Conservation (phyloP, 2,329 filamentous ascomycete species). For the Knufia fluminis region DNA sequence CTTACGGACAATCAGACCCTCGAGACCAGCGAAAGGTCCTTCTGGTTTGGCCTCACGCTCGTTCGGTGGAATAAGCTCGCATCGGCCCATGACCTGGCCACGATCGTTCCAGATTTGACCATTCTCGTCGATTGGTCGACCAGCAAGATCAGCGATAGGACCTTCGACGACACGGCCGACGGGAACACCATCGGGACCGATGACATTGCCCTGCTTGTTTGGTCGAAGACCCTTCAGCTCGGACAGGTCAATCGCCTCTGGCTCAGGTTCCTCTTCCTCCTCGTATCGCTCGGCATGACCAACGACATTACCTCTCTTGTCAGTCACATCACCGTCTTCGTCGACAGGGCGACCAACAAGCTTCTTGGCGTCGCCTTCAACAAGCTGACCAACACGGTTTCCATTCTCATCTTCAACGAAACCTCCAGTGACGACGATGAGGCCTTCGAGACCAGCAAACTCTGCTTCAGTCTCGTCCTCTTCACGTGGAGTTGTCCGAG, state of each 20-base stretch:
- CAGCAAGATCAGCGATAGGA: conserved; percentile 47
- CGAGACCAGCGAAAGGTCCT: conserved; percentile 49
- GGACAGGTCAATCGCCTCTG: conserved; percentile 42
- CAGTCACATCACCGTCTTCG: conserved; percentile 54
- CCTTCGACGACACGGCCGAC: conserved; percentile 49
- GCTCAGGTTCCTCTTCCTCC: conserved; percentile 41
- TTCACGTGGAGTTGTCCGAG: conserved; percentile 37
- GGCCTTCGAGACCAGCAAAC: conserved; percentile 38
- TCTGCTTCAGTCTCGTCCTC: conserved; percentile 32
- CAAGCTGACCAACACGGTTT: conserved; percentile 41
- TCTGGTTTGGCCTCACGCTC: conserved; percentile 48
- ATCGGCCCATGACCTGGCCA: conserved; percentile 48
- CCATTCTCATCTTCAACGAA: conserved; percentile 42
- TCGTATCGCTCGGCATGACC: conserved; percentile 46
- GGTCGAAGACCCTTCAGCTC: conserved; percentile 44
- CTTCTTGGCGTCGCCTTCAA: conserved; percentile 51
- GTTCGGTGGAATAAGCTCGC: conserved; percentile 48
- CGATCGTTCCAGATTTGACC: conserved; percentile 49
- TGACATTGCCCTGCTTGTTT: conserved; percentile 52
- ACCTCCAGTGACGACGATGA: conserved; percentile 39
- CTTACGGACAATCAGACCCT: conserved; percentile 48
- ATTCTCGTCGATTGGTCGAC: conserved; percentile 46
- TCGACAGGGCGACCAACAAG: conserved; percentile 51
- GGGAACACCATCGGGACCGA: conserved; percentile 44
- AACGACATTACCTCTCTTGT: conserved; percentile 53